Evolutionary conservation across 1,284 basidiomycete species (phyloP).

Genomic region (Cryptococcus deneoformans): DNA sequence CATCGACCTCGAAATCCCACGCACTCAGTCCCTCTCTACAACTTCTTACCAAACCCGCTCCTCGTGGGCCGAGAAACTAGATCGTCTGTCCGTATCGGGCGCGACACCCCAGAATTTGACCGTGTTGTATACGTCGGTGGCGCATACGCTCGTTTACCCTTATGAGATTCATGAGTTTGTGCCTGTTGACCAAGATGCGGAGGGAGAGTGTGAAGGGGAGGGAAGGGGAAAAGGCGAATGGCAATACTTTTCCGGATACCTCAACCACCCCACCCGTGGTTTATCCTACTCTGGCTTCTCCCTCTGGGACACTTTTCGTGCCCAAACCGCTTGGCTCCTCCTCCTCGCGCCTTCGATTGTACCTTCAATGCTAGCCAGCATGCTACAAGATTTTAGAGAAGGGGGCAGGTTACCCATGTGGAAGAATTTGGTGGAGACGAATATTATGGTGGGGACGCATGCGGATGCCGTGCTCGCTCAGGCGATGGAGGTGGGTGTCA

Average conservation of each 20-base stretch:
- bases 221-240: slow-evolving; percentile 28
- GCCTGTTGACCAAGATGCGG: not conserved
- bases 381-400: slow-evolving; percentile 72
- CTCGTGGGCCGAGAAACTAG: slow-evolving; percentile 70
- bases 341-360: slow-evolving; percentile 71
- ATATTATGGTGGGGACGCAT: slow-evolving; percentile 66
- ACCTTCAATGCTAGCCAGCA: slow-evolving; percentile 70
- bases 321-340: slow-evolving; percentile 73
- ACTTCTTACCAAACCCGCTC: slow-evolving; percentile 60
- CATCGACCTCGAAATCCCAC: slow-evolving; percentile 53
- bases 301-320: slow-evolving; percentile 81
- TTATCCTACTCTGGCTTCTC: slow-evolving; percentile 76
- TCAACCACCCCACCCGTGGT: slow-evolving; percentile 57
- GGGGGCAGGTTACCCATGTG: slow-evolving; percentile 86
- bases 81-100: slow-evolving; percentile 60
- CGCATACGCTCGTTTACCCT: slow-evolving; percentile 60
- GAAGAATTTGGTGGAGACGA: slow-evolving; percentile 71
- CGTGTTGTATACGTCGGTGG: slow-evolving; percentile 31
- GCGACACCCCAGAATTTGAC: slow-evolving; percentile 41
- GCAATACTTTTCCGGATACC: slow-evolving; percentile 63
- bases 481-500: slow-evolving; percentile 58
- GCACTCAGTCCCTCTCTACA: slow-evolving; percentile 53
- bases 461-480: slow-evolving; percentile 77
- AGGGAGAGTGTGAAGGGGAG: not conserved
- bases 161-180: slow-evolving; percentile 67